Base-by-base conservation (phyloP, 176 grass and related monocot species). In the Aegilops bicornis region DNA sequence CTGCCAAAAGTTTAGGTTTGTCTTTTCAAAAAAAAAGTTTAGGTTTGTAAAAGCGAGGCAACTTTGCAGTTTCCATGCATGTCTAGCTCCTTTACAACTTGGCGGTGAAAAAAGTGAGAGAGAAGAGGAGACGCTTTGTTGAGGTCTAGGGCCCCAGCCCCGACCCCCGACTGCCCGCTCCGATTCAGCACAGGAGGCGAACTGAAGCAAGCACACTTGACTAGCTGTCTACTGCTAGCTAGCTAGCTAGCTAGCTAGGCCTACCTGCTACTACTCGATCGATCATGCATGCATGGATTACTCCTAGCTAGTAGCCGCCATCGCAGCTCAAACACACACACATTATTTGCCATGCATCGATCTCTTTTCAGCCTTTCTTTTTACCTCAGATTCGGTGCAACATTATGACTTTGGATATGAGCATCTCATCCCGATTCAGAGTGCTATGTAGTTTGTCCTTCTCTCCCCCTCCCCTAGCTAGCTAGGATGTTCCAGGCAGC, bases 321-420 rank as follows among this genome's bases (percentile, higher is more conserved):
- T 65, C 37, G 23, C 71, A 74, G 40, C 71, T 74, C 69, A 19
- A 70, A 70, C 67, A 69, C 5, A 67, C 20, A 39, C 16, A 72
- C 36, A 73, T 72, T 37, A 42, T 22, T 64, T 29, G 42, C 79
- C 43, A 47, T 47, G 43, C 79, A 50, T 67, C 25, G 29, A 69
- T 82, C 65, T 42, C 69, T 74, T 74, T 83, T 83, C 82, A 84
- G 82, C 82, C 82, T 84, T 77, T 77, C 16, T 47, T 77, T 76
- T 56, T 75, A 9, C 54, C 69, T 47, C 82, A 74, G 69, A 84
- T 56, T 83, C 64, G 48, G 50, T 48, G 29, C 37, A 69, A 50
- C 64, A 69, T 82, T 47, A 76, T 76, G 43, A 45, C 22, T 9
- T 5, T 30, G 17, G 7, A 58, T 52, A 54, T 82, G 79, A 62